These are phyloP conservation scores for Lathyrus aphaca DNA, from an alignment of 306 rosid species.

Conservation along the genomic window DNA sequence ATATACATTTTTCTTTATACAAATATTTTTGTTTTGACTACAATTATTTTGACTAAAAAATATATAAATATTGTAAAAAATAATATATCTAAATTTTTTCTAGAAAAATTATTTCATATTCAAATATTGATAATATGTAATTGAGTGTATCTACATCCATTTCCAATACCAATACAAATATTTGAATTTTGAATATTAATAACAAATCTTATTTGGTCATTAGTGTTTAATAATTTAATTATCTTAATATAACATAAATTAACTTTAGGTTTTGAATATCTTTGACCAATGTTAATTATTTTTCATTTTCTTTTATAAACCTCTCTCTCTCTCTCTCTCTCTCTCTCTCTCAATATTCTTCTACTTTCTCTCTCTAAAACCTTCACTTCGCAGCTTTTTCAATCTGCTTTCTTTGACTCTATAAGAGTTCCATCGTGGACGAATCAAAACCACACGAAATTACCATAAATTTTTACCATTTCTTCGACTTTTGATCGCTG, in stretches of 20 bases:
- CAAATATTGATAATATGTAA: background rate
- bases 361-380: conserved; percentile 45
- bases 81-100: too few relatives aligned
- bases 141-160: background rate
- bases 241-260: conserved; percentile 49
- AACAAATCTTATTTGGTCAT: conserved; percentile 17
- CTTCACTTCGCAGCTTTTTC: conserved; percentile 50
- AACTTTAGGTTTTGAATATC: conserved; percentile 62
- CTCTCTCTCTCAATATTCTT: conserved; percentile 41
- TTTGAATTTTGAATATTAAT: background rate
- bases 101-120: too few relatives aligned
- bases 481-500: conserved; percentile 36
- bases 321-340: conserved; percentile 40
- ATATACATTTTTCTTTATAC: too few relatives aligned
- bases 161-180: background rate
- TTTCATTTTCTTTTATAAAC: conserved; percentile 35
- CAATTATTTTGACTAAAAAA: too few relatives aligned
- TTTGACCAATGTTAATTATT: conserved; percentile 84
- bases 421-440: conserved; percentile 42
- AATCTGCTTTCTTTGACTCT: conserved; percentile 84
- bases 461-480: conserved; percentile 45
- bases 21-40: too few relatives aligned
- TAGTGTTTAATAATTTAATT: conserved; percentile 33
- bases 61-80: too few relatives aligned
- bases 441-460: conserved; percentile 56